phyloP scores from a whole-genome alignment of 345 rosid species.

The Eucalyptus fibrosa region DNA sequence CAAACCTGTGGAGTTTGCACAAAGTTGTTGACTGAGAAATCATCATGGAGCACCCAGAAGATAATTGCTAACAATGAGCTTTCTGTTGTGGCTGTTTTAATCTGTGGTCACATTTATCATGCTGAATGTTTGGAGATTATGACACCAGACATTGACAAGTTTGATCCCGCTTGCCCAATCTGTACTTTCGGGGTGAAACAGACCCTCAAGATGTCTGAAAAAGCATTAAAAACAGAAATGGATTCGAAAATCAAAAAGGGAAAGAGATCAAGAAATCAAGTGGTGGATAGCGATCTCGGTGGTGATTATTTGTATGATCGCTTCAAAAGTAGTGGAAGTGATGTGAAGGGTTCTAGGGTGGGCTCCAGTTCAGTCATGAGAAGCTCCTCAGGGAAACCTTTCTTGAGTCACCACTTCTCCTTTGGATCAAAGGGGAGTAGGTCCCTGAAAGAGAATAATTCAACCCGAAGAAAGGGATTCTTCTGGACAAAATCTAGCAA shows the following conservation, averaged over 20 bases:
- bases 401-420: slow-evolving; percentile 67
- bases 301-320: slow-evolving; percentile 35
- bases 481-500: slow-evolving; percentile 87
- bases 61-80: slow-evolving; percentile 49
- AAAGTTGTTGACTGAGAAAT: slow-evolving; percentile 65
- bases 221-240: slow-evolving; percentile 65
- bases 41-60: slow-evolving; percentile 71
- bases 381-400: slow-evolving; percentile 44
- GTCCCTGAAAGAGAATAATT: slow-evolving; percentile 34
- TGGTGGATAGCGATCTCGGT: slow-evolving; percentile 50
- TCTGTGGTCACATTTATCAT: slow-evolving; percentile 94
- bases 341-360: slow-evolving; percentile 40
- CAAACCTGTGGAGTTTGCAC: slow-evolving; percentile 87
- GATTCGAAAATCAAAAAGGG: slow-evolving; percentile 52
- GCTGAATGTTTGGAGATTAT: slow-evolving; percentile 91
- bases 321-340: slow-evolving; percentile 21
- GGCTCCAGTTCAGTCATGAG: slow-evolving; percentile 60
- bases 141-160: slow-evolving; percentile 70
- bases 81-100: slow-evolving; percentile 62
- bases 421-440: slow-evolving; percentile 59
- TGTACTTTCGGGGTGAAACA: slow-evolving; percentile 87
- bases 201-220: slow-evolving; percentile 60
- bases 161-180: slow-evolving; percentile 86
- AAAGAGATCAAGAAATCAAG: slow-evolving; percentile 58
- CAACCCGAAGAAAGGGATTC: slow-evolving; percentile 57